Evolutionary conservation across 2,329 filamentous ascomycete species (phyloP).

Genomic region (Hypoxylon sp.): DNA sequence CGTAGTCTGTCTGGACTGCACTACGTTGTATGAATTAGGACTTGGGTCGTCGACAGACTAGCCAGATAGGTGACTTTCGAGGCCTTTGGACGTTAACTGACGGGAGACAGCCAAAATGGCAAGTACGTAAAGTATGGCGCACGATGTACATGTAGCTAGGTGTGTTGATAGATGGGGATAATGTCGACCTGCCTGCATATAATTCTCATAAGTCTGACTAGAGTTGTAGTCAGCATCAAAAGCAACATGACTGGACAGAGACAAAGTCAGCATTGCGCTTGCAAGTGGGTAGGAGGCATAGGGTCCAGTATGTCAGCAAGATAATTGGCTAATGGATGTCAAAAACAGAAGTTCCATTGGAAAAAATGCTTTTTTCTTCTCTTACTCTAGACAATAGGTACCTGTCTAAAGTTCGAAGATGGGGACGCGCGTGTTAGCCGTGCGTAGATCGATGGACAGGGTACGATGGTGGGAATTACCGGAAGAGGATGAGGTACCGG

Average conservation of each 20-base stretch:
- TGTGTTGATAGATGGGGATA: conserved; percentile 32
- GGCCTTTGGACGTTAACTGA: conserved; percentile 19
- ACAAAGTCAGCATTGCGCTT: conserved; percentile 22
- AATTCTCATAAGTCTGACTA: conserved; percentile 23
- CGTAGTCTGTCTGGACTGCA: conserved; percentile 23
- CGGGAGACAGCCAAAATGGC: conserved; percentile 13
- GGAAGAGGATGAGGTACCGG: conserved; percentile 39
- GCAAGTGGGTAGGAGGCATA: conserved; percentile 10
- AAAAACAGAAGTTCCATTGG: conserved; percentile 17
- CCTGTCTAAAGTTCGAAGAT: conserved; percentile 27
- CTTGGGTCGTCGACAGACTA: conserved; percentile 23
- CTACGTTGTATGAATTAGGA: conserved; percentile 41
- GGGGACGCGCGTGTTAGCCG: conserved; percentile 42
- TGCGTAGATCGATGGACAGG: conserved; percentile 42
- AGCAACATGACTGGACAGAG: conserved; percentile 14
- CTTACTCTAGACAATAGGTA: conserved; percentile 22
- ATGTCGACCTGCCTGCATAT: conserved; percentile 34
- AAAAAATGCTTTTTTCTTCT: conserved; percentile 30
- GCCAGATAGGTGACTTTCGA: conserved; percentile 31
- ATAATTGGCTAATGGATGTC: conserved; percentile 21
- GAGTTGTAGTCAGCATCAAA: conserved; percentile 29
- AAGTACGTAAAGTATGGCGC: conserved; percentile 27
- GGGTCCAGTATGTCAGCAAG: conserved; percentile 8
- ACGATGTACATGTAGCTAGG: conserved; percentile 31
- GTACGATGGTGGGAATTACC: conserved; percentile 40